Base-by-base conservation (phyloP, 345 rosid species). In the Populus nigra region DNA sequence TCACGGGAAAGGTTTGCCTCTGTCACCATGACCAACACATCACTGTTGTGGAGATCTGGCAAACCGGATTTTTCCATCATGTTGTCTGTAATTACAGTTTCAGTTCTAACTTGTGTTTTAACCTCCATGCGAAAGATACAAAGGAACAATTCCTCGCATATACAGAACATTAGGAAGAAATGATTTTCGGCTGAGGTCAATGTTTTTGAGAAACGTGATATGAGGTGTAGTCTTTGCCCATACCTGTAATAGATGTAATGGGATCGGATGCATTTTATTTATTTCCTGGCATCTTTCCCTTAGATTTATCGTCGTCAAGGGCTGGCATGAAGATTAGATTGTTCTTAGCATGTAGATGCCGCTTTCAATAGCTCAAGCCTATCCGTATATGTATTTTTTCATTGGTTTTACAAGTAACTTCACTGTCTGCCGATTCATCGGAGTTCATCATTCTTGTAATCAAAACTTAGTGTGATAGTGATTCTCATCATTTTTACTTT, bases 1-100 rank as follows among this genome's bases (percentile, higher is more conserved):
- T 83, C 97, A 47, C 73, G 78, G 76, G 89, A 91, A 50, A 78
- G 90, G 83, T 92, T 91, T 73, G 94, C 97, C 55, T 86, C 97
- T 11, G 62, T 87, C 67, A 82, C 84, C 55, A 41, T 86, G 74
- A 82, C 62, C 66, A 71, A 87, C 31, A 73, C 91, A 68, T 45
- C 78, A 47, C 67, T 83, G 23, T 72, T 76, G 65, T 70, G 78
- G 83, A 78, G 72, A 5, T 50, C 47, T 72, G 74, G 74, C 73
- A 87, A 77, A 76, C 77, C 88, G 43, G 85, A 83, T 66, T 77
- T 80, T 55, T 72, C 86, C 0, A 55, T 75, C 31, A 45, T 73
- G 61, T n/a, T 85, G 49, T 73, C 89, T 22, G 45, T 84, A 23
- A 65, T 85, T 71, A 71, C 84, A 61, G 73, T 77, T 36, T 68